Base-by-base conservation (phyloP, 768 basidiomycete genomes). In the Leccinum fibrillosum region DNA sequence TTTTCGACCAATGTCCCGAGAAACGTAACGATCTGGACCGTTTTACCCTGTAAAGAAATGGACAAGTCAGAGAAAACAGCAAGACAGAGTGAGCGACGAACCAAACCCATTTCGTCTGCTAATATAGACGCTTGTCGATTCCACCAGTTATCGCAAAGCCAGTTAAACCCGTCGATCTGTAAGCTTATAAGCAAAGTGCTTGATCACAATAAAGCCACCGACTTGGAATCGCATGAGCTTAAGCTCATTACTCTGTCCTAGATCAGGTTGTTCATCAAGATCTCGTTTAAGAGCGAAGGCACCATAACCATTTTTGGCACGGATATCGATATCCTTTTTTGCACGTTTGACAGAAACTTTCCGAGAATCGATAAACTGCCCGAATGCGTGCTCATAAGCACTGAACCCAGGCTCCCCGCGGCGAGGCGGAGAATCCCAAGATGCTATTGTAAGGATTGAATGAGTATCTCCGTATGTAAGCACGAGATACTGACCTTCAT, bases 31-130 rank as follows among this genome's bases (percentile, higher is more conserved):
- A 98, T 88, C 67, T 97, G 95, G 2, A 98, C 91, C 0, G 95
- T 98, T 78, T 92, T 94, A 0, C 92, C 90, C 88, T 93, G 60
- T 21, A 39, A 58, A 49, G 23, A 11, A 44, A 11, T 11, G 42
- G 11, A 12, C 10, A 12, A 21, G 30, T 62, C 25, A 53, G 21
- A 32, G 35, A 9, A 62, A 68, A 4, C 49, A 13, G 19, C 55
- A 42, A 19, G 23, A 26, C 37, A 4, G 10, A 34, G 57, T 23
- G 49, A 39, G 44, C 23, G 26, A 68, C 78, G 53, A 71, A 92
- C 93, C 69, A 94, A 74, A 58, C 94, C 94, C 97, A 99, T 98
- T 72, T 98, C 97, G 69, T 99, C 97, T 3, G 97, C 96, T 21
- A 98, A 81, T 61, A 95, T 95, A 60, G 88, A 92, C 45, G 85